Evolutionary conservation across 768 basidiomycete species (phyloP).

Genomic region (Tephrocybe sp.): DNA sequence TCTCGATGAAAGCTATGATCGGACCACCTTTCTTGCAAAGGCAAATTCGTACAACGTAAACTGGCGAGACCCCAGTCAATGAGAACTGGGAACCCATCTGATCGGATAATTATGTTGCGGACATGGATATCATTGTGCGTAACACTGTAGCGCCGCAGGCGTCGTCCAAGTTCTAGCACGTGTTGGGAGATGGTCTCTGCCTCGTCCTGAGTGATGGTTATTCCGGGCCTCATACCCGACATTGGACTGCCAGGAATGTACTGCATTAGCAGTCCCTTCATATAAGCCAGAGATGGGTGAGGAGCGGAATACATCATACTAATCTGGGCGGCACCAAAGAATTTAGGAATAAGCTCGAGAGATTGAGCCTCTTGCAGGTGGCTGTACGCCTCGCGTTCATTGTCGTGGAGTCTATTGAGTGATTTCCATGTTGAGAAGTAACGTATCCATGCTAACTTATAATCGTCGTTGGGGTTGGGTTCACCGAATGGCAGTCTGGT

Average conservation of each 20-base stretch:
- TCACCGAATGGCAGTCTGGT: not conserved
- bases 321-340: not conserved
- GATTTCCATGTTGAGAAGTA: not conserved
- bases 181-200: conserved; percentile 6
- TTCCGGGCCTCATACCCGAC: not conserved
- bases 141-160: conserved; percentile 1
- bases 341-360: not conserved
- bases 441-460: no score
- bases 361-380: not conserved
- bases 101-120: not conserved
- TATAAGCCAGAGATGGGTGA: not conserved
- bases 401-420: not conserved
- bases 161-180: conserved; percentile 2
- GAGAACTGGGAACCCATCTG: not conserved
- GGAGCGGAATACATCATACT: not conserved
- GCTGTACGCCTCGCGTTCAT: not conserved
- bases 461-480: no score
- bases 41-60: not conserved
- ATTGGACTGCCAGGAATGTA: conserved; percentile 3
- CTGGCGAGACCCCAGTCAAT: not conserved
- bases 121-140: not conserved
- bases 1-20: not conserved
- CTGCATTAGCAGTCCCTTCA: conserved; percentile 1
- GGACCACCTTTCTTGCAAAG: not conserved
- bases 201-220: not conserved